Base-by-base conservation (phyloP, 2,329 filamentous ascomycete species). In the Beauveria bassiana region DNA sequence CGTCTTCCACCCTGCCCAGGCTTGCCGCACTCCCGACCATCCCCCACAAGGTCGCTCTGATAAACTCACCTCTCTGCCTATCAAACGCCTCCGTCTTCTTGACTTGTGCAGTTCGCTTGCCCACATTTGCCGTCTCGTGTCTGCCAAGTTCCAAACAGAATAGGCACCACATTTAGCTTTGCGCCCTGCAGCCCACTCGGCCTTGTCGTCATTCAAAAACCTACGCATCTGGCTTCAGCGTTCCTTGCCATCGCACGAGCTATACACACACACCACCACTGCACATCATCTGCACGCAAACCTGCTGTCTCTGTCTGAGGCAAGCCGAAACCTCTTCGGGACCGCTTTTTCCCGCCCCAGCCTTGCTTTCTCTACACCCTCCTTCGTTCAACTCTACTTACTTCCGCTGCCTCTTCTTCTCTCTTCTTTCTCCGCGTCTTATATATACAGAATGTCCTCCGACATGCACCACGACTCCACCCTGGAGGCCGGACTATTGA, bases 401-500 rank as follows among this genome's bases (percentile, higher is more conserved):
- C 16, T 62, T 45, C 28, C 18, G 56, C 22, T 34, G 50, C 47
- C 34, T 56, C n/a, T 47, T 28, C 45, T 26, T 38, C 22, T 56
- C 45, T 52, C 40, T 58, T 52, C 22, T 24, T 28, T 45, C 34
- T 58, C 46, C 57, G 28, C 38, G 40, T 42, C 38, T 47, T 49
- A 55, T 18, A 52, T 47, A 59, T 45, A 38, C 49, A 46, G 20
- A 60, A 62, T 62, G 54, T 40, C 51, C 45, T n/a, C 43, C 51
- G 31, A 47, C 34, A 49, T 46, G 38, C 51, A 61, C 9, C 43
- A 61, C 51, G 43, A 61, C 43, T 55, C 51, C 59, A 49, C 59
- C 26, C 18, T 61, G 8, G 59, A 61, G 51, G 59, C 51, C 22
- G 59, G 59, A 55, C 59, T 56, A 26, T 40, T 61, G 59, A 61